Evolutionary conservation across 148 eudicot species (phyloP), one percentile per base, ranked within the genome.

Genomic region (Cornus florida): DNA sequence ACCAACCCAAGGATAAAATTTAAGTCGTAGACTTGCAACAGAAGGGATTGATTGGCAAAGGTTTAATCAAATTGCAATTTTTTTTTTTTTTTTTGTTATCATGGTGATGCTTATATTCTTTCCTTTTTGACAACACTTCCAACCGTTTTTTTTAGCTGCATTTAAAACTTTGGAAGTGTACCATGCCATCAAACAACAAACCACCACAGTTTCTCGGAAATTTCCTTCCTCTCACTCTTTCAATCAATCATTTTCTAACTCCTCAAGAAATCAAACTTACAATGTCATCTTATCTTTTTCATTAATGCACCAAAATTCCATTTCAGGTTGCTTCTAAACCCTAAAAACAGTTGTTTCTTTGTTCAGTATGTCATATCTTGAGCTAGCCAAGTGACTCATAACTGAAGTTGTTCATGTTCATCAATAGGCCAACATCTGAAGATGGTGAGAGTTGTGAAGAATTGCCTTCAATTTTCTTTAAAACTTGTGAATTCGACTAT

Each of bases 401-500:
- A 23, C 23, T 48, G 22, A 8, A 8, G 41, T 9, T 7, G 32
- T 33, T 48, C 39, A 57, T 62, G 24, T 20, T 62, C 23, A 19
- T 62, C 66, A 62, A 62, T 62, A 13, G 23, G 22, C 23, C 2
- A 62, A 24, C 9, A 17, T 62, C 14, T 39, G 11, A 33, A 65
- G 66, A 81, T 78, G 82, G 74, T 17, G 6, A 75, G 23, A 72
- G 17, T 67, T n/a, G 35, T 53, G 48, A 85, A 75, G 68, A 67
- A 66, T 53, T 78, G 73, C 43, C 69, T 85, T 35, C 79, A 68
- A 78, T 46, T 60, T 48, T 70, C 74, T 38, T 69, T 82, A 82
- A 85, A 90, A 72, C 70, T 89, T 72, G 82, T 72, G 16, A 73
- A 79, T 71, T 73, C 80, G 0, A 23, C 77, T 10, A 77, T 84